A percentile compares a stretch with the other conserved stretches of the same genome.
These are phyloP conservation scores for Gastrolobium bilobum DNA, from an alignment of 306 rosid species.

Conservation along the genomic window DNA sequence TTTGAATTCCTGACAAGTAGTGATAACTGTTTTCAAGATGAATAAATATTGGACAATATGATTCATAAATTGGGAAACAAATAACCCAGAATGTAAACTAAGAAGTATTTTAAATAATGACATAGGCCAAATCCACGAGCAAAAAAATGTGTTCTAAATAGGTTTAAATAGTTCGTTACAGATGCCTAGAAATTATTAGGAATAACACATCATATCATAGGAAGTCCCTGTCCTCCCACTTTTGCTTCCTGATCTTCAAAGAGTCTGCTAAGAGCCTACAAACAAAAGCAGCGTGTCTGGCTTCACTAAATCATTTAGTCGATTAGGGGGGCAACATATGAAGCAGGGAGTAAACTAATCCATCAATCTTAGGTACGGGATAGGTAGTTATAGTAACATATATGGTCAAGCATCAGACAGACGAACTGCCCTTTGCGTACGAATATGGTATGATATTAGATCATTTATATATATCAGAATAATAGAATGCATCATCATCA, in stretches of 20 bases:
- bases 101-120: conserved; percentile 14
- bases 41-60: conserved; percentile 23
- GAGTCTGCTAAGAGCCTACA: conserved; percentile 80
- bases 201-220: conserved; percentile 47
- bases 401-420: conserved; percentile 19
- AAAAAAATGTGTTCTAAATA: conserved; percentile 40
- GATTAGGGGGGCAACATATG: neutral
- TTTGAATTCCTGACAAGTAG: neutral
- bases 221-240: conserved; percentile 60
- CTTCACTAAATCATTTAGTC: conserved; percentile 53
- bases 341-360: conserved; percentile 38
- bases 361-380: conserved; percentile 37
- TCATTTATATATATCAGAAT: neutral
- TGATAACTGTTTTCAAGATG: conserved; percentile 19
- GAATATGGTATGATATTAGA: neutral
- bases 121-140: conserved; percentile 37
- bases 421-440: neutral
- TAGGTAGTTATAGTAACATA: conserved; percentile 10
- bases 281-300: conserved; percentile 53
- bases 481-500: neutral
- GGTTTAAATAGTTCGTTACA: conserved; percentile 30
- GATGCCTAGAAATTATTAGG: conserved; percentile 30
- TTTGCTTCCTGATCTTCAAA: conserved; percentile 73
- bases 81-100: neutral
- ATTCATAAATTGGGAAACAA: neutral